Evolutionary conservation across 129 eudicot species (phyloP).

Genomic region (Pulicaria dysenterica): DNA sequence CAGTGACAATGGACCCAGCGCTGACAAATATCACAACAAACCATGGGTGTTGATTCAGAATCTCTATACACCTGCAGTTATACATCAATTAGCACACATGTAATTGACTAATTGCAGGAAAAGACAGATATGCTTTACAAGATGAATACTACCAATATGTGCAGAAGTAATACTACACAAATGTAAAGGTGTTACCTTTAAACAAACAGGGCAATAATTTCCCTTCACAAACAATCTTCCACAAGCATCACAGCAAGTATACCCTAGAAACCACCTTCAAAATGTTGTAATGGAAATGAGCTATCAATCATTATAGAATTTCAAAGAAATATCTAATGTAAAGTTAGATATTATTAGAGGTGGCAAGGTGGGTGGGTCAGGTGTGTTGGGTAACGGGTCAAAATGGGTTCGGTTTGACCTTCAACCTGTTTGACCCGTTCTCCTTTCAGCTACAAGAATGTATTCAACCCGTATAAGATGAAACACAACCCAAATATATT

Average conservation of each 20-base stretch:
- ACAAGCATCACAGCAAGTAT: constrained; percentile 98
- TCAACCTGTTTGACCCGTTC: not conserved
- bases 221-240: constrained; percentile 97
- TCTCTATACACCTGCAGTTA: constrained; percentile 89
- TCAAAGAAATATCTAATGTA: constrained; percentile 8
- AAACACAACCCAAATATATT: not conserved
- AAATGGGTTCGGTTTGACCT: not conserved
- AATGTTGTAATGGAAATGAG: constrained; percentile 28
- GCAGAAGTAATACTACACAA: constrained; percentile 6
- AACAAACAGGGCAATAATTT: constrained; percentile 93
- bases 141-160: not conserved
- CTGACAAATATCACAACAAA: constrained; percentile 96
- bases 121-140: not conserved
- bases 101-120: not conserved
- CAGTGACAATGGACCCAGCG: constrained; percentile 98
- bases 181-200: constrained; percentile 58
- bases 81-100: not conserved
- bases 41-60: constrained; percentile 98
- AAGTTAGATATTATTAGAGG: not conserved
- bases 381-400: constrained; percentile 12
- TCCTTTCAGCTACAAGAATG: not conserved
- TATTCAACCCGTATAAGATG: not conserved
- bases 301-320: constrained; percentile 20
- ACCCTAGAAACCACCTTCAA: constrained; percentile 97
- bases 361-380: not conserved